Base-by-base conservation (phyloP, 441 rosid genomes). In the Kokia cookei region DNA sequence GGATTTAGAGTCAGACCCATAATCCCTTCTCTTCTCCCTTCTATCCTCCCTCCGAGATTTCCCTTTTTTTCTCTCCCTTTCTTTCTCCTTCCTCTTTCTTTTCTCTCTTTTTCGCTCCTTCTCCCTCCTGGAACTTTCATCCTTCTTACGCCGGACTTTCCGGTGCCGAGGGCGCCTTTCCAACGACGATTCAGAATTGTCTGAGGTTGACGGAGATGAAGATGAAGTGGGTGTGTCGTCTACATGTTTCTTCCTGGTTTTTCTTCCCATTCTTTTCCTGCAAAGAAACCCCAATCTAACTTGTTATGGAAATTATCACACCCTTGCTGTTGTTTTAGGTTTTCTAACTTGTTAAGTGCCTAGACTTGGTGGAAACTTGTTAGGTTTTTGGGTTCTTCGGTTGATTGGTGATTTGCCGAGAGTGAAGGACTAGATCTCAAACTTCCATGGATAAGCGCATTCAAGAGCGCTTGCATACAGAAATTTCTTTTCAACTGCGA, bases 61-160 rank as follows among this genome's bases (percentile, higher is more conserved):
- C 84, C 78, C 82, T 79, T 78, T 75, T 63, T 75, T 75, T 75
- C 80, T 83, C 75, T 84, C 79, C 80, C 72, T 83, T 65, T 81
- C 82, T 67, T 68, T 43, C 78, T 80, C 72, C 78, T 79, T 68
- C 69, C 75, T 17, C 60, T 72, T 75, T n/a, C 80, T 71, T 70
- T 75, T 76, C 68, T 88, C 86, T 62, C 84, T 79, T 73, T 80
- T 83, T 83, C 77, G 85, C 43, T 82, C 85, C 75, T 80, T 89
- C 84, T 88, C 91, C 67, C 84, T 84, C 84, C 87, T 85, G 4
- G 89, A 87, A 73, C 76, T 81, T 26, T 79, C 82, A 2, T 85
- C 88, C 32, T 81, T 78, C 65, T 77, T 83, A 58, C 79, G 75
- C 42, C 81, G 73, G 76, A 79, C 82, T 75, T 57, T 88, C 43